Base-by-base conservation (phyloP, 352 stramenopile species). In the Globisporangium nagaii region DNA sequence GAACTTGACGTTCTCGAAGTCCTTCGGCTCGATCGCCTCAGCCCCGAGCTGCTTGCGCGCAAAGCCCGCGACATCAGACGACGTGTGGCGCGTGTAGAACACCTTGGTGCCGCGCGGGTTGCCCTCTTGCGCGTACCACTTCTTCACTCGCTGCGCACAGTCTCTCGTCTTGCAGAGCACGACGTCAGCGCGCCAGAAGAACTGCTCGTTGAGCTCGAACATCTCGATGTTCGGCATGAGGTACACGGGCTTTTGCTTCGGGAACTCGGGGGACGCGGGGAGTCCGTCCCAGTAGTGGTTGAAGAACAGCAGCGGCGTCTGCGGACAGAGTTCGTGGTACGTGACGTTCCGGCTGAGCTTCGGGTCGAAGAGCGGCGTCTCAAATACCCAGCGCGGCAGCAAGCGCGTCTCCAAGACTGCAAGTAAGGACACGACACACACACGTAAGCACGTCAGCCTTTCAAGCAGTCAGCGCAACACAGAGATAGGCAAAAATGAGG, bases 191-290 rank as follows among this genome's bases (percentile, higher is more conserved):
- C 57, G 57, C 63, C 67, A 75, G 40, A 75, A 78, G 15, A 71
- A 64, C 24, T 56, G 31, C 34, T 60, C 37, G 8, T 50, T 60
- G 25, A 85, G 62, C 41, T 83, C 74, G 50, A 73, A 69, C 74
- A 85, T 85, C 59, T 85, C 71, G 27, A 79, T 72, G 58, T 79
- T 79, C 10, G 67, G 65, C 68, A 80, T 77, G 30, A 80, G 52
- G 28, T 75, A 85, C 20, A 85, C 37, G 1, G 65, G 54, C 46
- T 82, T 85, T 0, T 61, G 27, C 25, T 65, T 40, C 0, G 73
- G 73, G 56, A 68, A 84, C 11, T 47, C 25, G 3, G 66, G 51
- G 6, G 59, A 55, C 3, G 37, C 43, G 2, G 54, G 57, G 10
- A 82, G 24, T 5, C 48, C 56, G 42, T 79, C 61, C 71, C 71